Percentiles rank a stretch among this genome's conserved stretches.
phyloP scores from a whole-genome alignment of 73 alveolate genomes.

The Halteria grandinella region DNA sequence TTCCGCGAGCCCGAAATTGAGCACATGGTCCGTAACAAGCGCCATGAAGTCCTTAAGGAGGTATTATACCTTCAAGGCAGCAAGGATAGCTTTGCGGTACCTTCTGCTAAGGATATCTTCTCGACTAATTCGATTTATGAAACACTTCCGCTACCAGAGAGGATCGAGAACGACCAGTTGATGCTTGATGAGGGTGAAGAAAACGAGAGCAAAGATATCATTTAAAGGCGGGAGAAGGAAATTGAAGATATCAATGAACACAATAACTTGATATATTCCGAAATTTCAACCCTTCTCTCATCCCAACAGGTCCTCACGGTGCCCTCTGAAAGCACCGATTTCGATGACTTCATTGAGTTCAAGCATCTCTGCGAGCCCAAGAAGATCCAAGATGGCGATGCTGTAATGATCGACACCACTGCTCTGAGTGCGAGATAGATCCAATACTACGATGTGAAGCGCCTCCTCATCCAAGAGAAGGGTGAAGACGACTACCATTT shows the following conservation, averaged over 20 bases:
- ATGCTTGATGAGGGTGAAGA: neutral
- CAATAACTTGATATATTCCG: too few species aligned
- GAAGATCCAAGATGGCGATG: neutral
- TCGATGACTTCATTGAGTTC: too few species aligned
- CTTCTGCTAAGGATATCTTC: neutral
- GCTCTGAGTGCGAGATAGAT: neutral
- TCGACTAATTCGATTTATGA: neutral
- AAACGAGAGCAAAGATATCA: neutral
- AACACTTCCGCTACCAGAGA: too few species aligned
- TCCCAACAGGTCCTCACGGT: too few species aligned
- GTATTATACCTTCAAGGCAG: neutral
- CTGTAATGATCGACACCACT: neutral
- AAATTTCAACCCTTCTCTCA: too few species aligned
- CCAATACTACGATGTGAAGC: slow-evolving; percentile 15
- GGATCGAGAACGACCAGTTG: neutral
- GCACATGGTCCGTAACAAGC: slow-evolving; percentile 14
- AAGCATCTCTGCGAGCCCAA: neutral
- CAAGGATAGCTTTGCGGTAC: neutral
- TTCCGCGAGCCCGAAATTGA: slow-evolving; percentile 14
- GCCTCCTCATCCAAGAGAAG: slow-evolving; percentile 30
- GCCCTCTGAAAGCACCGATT: too few species aligned
- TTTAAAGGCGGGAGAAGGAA: neutral
- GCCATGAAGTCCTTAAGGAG: slow-evolving; percentile 23
- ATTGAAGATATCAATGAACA: too few species aligned
- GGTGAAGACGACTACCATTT: slow-evolving; percentile 42